These are phyloP conservation scores for Phytophthora foliorum DNA, from an alignment of 352 stramenopile genomes.

Conservation along the genomic window DNA sequence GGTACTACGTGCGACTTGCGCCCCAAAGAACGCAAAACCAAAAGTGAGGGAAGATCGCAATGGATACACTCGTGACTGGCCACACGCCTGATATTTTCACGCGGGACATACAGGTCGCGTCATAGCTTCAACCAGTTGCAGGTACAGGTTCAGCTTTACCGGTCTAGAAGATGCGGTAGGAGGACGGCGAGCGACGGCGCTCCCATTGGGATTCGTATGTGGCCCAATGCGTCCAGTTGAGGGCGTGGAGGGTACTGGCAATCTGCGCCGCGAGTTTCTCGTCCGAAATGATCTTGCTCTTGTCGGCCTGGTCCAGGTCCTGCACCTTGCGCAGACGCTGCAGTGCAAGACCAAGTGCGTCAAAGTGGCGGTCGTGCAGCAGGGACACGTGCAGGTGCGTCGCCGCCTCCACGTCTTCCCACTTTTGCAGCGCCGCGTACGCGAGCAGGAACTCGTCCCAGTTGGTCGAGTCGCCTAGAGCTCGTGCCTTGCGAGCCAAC, in stretches of 20 bases:
- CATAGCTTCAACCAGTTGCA: not conserved
- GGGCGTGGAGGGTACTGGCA: constrained; percentile 37
- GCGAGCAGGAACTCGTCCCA: constrained; percentile 65
- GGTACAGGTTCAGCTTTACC: too few relatives aligned
- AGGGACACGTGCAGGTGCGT: constrained; percentile 68
- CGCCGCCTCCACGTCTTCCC: constrained; percentile 71
- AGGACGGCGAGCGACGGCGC: constrained; percentile 57
- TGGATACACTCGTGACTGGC: not conserved
- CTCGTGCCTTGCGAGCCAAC: constrained; percentile 75
- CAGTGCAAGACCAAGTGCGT: constrained; percentile 55
- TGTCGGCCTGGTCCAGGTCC: constrained; percentile 65
- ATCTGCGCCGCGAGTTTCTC: constrained; percentile 68
- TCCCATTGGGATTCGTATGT: constrained; percentile 68
- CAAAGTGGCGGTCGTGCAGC: constrained; percentile 67
- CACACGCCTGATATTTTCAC: not conserved
- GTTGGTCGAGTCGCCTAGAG: constrained; percentile 64
- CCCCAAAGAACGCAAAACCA: not conserved
- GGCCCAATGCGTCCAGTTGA: constrained; percentile 74
- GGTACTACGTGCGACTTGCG: not conserved
- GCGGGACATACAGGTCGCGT: not conserved
- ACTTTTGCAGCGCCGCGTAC: constrained; percentile 76
- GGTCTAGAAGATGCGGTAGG: constrained; percentile 74
- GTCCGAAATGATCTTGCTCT: constrained; percentile 72
- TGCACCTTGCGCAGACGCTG: constrained; percentile 81
- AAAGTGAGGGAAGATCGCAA: constrained; percentile 2